Evolutionary conservation across 345 rosid species (phyloP), one percentile per base, ranked within the genome.

Genomic region (Geranium brycei): DNA sequence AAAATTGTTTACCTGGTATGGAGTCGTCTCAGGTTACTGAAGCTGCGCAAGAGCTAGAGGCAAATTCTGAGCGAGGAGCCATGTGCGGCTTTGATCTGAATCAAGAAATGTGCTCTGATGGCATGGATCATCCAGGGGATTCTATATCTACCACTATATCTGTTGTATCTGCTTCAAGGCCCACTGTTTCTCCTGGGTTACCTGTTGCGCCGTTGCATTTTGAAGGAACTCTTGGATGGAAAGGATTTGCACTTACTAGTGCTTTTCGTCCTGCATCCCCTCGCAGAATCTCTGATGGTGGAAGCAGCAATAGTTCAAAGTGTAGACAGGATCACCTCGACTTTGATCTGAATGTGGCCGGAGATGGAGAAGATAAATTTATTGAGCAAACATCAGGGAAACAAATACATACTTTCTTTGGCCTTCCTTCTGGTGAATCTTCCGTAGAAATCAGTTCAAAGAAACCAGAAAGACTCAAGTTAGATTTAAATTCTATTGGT

Each of bases 321-420:
- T 84, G 74, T 63, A 79, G 77, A 68, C 78, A 62, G 69, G 71
- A 71, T 58, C 76, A 64, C 68, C 82, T 85, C 69, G 86, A 81
- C 70, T 76, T 93, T 19, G 99, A 93, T 84, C 92, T 91, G 69
- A 93, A 93, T 76, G 79, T 85, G 69, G 76, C 86, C 0, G 97
- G 83, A 77, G 78, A 58, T 72, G 96, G 78, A 64, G 95, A 93
- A 67, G 95, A 86, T 67, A 83, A 77, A 68, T 69, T 69, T 17
- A 74, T 71, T 56, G 88, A 75, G 60, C 60, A 72, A n/a, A 66
- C 71, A 61, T 68, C 77, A 3, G 82, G 75, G 68, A 77, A 81
- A 65, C 84, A 75, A 73, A 60, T 81, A 64, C 79, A 83, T 23
- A 80, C 72, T 66, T 83, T 84, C 41, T 76, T 82, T 59, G 78